Percentiles rank a stretch among this genome's conserved stretches.
phyloP scores from a whole-genome alignment of 208 protist genomes.

The Balamuthia mandrillaris region DNA sequence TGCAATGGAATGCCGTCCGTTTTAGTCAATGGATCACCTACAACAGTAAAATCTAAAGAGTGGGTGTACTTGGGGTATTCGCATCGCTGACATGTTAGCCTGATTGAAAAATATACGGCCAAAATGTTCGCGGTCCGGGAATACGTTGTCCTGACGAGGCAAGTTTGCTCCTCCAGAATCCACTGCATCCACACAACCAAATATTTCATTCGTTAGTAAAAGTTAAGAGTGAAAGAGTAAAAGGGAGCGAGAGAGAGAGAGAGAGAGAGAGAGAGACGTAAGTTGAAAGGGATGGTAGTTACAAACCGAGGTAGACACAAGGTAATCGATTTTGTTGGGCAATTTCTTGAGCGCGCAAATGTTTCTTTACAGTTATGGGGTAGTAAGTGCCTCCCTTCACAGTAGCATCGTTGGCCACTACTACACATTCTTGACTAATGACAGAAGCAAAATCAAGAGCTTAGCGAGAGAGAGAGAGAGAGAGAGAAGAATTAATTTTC shows the following conservation, averaged over 20 bases:
- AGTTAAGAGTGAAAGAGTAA: too few relatives aligned
- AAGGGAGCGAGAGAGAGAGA: background rate
- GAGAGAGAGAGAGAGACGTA: background rate
- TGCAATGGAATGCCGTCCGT: too few relatives aligned
- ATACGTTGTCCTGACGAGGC: constrained; percentile 54
- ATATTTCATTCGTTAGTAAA: constrained; percentile 21
- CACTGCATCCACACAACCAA: background rate
- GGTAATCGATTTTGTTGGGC: constrained; percentile 89
- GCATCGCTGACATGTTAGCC: constrained; percentile 86
- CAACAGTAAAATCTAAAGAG: background rate
- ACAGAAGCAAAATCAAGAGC: background rate
- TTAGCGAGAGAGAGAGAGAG: background rate
- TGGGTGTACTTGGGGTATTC: constrained; percentile 81
- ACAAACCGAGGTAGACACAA: constrained; percentile 88
- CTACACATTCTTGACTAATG: constrained; percentile 78
- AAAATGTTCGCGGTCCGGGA: constrained; percentile 94
- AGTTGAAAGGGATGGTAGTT: too few relatives aligned
- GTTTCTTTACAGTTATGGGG: constrained; percentile 96
- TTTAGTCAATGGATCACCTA: background rate
- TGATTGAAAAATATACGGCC: constrained; percentile 97
- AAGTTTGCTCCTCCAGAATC: background rate
- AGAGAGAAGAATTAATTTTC: background rate
- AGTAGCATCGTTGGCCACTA: constrained; percentile 95
- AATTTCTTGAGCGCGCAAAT: constrained; percentile 91
- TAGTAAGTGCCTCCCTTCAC: constrained; percentile 96